phyloP scores from a whole-genome alignment of 495 filamentous ascomycete genomes.

The Hypoxylon rickii region DNA sequence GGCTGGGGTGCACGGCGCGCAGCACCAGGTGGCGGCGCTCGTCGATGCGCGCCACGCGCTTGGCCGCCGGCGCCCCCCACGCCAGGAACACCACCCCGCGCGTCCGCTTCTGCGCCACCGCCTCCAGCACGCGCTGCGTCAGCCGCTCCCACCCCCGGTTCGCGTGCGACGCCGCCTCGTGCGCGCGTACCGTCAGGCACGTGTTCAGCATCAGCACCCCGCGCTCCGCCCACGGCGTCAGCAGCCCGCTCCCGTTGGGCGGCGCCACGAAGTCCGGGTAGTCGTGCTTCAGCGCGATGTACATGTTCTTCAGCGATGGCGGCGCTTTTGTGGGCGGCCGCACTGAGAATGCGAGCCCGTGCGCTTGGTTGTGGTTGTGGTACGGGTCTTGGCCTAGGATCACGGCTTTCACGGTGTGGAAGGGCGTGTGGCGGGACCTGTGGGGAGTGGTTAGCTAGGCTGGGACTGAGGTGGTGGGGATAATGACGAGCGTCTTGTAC shows the following conservation, averaged over 20 bases:
- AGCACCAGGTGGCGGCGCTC: conserved; percentile 74
- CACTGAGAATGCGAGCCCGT: conserved; percentile 93
- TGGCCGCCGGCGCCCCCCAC: conserved; percentile 83
- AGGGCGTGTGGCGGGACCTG: conserved; percentile 89
- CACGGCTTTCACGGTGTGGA: conserved; percentile 83
- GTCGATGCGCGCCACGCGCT: conserved; percentile 73
- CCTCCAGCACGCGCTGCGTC: conserved; percentile 87
- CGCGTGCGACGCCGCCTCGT: conserved; percentile 81
- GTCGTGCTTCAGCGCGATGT: conserved; percentile 80
- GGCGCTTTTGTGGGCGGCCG: conserved; percentile 86
- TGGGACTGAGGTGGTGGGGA: no score
- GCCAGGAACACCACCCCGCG: conserved; percentile 91
- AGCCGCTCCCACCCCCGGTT: conserved; percentile 89
- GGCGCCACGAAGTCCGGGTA: conserved; percentile 80
- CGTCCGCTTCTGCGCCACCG: conserved; percentile 72
- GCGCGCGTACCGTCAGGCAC: conserved; percentile 86
- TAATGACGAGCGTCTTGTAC: neutral
- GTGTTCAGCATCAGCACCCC: conserved; percentile 93
- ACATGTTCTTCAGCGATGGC: conserved; percentile 89
- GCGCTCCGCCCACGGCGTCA: conserved; percentile 90
- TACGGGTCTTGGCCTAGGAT: conserved; percentile 97
- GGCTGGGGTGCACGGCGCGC: conserved; percentile 87
- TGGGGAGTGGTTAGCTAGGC: conserved; percentile 8
- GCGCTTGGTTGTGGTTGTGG: conserved; percentile 93
- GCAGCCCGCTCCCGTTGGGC: conserved; percentile 73